Evolutionary conservation across 2,329 filamentous ascomycete genomes (phyloP).

Genomic region (Penicillium frequentans): DNA sequence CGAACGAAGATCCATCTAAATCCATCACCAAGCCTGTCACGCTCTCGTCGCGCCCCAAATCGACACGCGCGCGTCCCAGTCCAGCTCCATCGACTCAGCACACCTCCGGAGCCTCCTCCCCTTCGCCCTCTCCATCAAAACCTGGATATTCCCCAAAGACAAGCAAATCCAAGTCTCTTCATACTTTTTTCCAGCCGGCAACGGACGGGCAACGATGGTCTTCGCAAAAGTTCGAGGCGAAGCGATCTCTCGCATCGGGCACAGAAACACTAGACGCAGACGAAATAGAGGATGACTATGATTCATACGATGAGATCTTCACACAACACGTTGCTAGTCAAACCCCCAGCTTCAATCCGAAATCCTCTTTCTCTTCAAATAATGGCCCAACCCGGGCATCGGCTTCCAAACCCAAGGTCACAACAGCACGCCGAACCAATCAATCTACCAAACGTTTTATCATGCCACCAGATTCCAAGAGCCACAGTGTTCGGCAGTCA

Average conservation of each 20-base stretch:
- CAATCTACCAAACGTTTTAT: slow-evolving; percentile 30
- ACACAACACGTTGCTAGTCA: slow-evolving; percentile 31
- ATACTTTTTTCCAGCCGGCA: slow-evolving; percentile 43
- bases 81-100: slow-evolving; percentile 9
- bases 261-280: slow-evolving; percentile 34
- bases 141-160: slow-evolving; percentile 8
- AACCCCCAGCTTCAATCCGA: slow-evolving; percentile 1
- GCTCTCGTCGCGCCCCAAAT: slow-evolving; percentile 16
- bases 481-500: background rate
- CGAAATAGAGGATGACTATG: slow-evolving; percentile 42
- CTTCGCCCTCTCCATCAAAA: slow-evolving; percentile 30
- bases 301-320: slow-evolving; percentile 40
- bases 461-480: slow-evolving; percentile 9
- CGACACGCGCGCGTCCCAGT: slow-evolving; percentile 8
- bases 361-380: background rate
- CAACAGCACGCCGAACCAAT: slow-evolving; percentile 8
- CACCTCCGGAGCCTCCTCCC: slow-evolving; percentile 18
- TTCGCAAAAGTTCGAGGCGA: slow-evolving; percentile 26
- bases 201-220: slow-evolving; percentile 43
- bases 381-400: slow-evolving; percentile 4
- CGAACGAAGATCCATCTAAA: slow-evolving; percentile 2
- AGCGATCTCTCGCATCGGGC: slow-evolving; percentile 8
- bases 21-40: slow-evolving; percentile 1
- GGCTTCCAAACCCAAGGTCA: slow-evolving; percentile 17
- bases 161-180: slow-evolving; percentile 35